Conservation (phyloP, 331 rosid species). For the Cydonia oblonga region DNA sequence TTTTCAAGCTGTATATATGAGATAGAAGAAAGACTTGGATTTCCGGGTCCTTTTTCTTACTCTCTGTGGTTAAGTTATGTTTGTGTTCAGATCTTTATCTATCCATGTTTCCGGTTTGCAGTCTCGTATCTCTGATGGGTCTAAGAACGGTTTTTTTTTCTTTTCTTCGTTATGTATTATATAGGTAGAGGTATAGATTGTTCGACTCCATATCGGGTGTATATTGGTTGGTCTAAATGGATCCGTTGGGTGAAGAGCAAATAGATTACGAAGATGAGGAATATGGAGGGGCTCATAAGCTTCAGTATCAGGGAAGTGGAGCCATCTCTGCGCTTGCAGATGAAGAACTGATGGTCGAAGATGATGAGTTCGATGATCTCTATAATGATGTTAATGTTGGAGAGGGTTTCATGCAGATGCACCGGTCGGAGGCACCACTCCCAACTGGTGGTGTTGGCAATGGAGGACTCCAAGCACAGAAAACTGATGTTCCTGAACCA, state of each 20-base stretch:
- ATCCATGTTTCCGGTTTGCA: not conserved
- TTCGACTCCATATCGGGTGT: not conserved
- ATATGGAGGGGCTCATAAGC: slow-evolving; percentile 39
- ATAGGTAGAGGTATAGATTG: slow-evolving; percentile 13
- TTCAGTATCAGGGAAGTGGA: slow-evolving; percentile 35
- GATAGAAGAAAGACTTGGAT: not conserved
- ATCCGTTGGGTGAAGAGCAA: slow-evolving; percentile 30
- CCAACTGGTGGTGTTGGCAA: slow-evolving; percentile 20
- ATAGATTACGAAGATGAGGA: slow-evolving; percentile 36
- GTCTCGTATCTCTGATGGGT: not conserved
- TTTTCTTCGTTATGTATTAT: slow-evolving; percentile 9
- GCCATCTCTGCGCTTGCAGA: slow-evolving; percentile 49
- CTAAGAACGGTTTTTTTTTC: slow-evolving; percentile 1
- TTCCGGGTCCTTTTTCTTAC: not conserved
- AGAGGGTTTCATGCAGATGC: slow-evolving; percentile 42
- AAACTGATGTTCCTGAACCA: slow-evolving; percentile 14
- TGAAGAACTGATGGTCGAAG: slow-evolving; percentile 38
- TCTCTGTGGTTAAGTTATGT: not conserved
- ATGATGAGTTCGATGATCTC: slow-evolving; percentile 45
- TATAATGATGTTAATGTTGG: slow-evolving; percentile 54
- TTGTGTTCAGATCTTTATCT: not conserved
- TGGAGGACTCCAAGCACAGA: slow-evolving; percentile 26
- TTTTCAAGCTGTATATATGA: not conserved
- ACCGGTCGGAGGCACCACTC: slow-evolving; percentile 20
- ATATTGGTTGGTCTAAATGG: slow-evolving; percentile 5